Evolutionary conservation across 192 early-diverging fungal species (phyloP).

Genomic region (Gonapodya prolifera): DNA sequence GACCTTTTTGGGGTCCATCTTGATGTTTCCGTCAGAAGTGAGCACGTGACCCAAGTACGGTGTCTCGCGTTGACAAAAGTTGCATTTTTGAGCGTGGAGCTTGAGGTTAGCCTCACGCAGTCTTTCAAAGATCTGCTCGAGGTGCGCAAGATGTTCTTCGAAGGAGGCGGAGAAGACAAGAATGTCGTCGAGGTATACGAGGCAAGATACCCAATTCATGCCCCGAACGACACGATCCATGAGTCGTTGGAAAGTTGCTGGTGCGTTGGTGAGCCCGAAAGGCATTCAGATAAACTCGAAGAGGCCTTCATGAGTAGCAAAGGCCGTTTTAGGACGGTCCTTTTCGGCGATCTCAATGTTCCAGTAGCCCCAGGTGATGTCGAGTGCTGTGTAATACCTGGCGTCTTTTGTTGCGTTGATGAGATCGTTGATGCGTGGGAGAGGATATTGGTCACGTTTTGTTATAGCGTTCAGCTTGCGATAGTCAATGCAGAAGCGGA

Average conservation of each 20-base stretch:
- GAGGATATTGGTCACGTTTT: too few relatives aligned
- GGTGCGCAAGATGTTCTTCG: conserved; percentile 10
- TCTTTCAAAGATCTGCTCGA: neutral
- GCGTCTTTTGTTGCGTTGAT: too few relatives aligned
- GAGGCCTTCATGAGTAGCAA: too few relatives aligned
- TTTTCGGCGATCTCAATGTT: too few relatives aligned
- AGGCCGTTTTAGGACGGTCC: too few relatives aligned
- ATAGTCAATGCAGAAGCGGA: too few relatives aligned
- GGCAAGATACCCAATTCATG: conserved; percentile 9
- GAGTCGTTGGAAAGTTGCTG: conserved; percentile 18
- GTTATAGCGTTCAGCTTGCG: too few relatives aligned
- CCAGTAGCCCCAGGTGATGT: too few relatives aligned
- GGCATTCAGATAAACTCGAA: too few relatives aligned
- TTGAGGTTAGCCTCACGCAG: neutral
- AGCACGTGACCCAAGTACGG: neutral
- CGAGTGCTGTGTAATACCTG: too few relatives aligned
- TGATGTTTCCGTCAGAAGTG: neutral
- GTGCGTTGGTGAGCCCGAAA: conserved; percentile 26
- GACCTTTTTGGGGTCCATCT: conserved; percentile 4
- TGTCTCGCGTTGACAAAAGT: neutral
- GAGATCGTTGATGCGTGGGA: too few relatives aligned
- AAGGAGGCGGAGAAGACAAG: conserved; percentile 14
- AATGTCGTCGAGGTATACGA: conserved; percentile 23
- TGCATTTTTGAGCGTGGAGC: neutral
- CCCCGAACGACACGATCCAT: conserved; percentile 24